Base-by-base conservation (phyloP, 257 asterid genomes). In the Plantago ovata region DNA sequence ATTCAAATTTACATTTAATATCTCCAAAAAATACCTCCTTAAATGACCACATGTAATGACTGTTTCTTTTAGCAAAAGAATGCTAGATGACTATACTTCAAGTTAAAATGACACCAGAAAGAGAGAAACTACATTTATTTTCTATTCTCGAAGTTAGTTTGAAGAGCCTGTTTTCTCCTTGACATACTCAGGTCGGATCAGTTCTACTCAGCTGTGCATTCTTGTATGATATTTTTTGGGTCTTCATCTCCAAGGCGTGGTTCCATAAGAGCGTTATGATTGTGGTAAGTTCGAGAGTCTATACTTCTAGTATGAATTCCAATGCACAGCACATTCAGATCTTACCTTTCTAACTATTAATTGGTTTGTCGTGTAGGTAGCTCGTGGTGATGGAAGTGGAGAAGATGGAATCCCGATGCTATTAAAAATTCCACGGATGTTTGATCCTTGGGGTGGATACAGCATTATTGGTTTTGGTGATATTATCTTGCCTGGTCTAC, bases 391-490 rank as follows among this genome's bases (percentile, higher is more conserved):
- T 61, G 88, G 84, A 77, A 90, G 95, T 61, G 97, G 96, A 53
- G 97, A 90, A 77, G 96, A 90, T 60, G 97, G 97, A 45, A 90
- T 90, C 18, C 97, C 97, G 0, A 90, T 90, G 97, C 82, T 90
- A 13, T 68, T 90, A 20, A 90, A 90, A 77, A 86, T 90, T 58
- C 97, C 97, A 41, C 77, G 97, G n/a, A 68, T 89, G 92, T 86
- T 81, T 72, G 97, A 89, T 76, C 95, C 97, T 43, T 89, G 97
- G 97, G 91, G 88, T 39, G 98, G 96, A 66, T 90, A 82, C 71
- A 90, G 98, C 68, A 79, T 90, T 41, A 87, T 90, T 15, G 98
- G 98, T 13, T 90, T 90, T 61, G 98, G 98, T 36, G 98, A 90
- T 67, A 84, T 90, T 38, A 84, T 90, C 56, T 67, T 90, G 64